These are phyloP conservation scores for Clonostachys byssicola DNA, from an alignment of 2,329 filamentous ascomycete genomes.

Conservation along the genomic window DNA sequence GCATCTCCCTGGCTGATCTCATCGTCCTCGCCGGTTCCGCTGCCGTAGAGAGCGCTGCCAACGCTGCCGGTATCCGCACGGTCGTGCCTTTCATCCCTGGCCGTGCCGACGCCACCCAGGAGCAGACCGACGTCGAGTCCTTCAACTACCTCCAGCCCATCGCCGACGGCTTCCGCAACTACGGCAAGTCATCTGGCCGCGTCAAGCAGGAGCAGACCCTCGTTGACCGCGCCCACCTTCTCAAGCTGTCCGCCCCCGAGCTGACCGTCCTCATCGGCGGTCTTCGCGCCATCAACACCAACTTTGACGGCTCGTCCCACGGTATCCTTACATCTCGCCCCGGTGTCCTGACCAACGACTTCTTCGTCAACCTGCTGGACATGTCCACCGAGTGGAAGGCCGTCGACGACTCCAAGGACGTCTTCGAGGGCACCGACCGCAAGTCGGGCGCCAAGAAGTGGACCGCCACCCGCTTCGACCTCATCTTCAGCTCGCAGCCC, in stretches of 20 bases:
- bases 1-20: constrained; percentile 73
- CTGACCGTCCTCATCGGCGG: constrained; percentile 68
- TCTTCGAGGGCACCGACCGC: constrained; percentile 61
- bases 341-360: constrained; percentile 72
- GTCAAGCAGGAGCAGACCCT: constrained; percentile 66
- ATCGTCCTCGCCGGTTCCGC: constrained; percentile 72
- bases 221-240: constrained; percentile 66
- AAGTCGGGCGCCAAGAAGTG: constrained; percentile 64
- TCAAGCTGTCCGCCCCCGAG: constrained; percentile 68
- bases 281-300: constrained; percentile 64
- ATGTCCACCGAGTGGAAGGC: constrained; percentile 55
- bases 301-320: constrained; percentile 64
- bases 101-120: constrained; percentile 66
- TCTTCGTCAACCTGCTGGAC: constrained; percentile 77
- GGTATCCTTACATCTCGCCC: constrained; percentile 67
- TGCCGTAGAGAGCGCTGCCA: constrained; percentile 68
- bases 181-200: constrained; percentile 56
- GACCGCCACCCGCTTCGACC: constrained; percentile 64
- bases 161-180: constrained; percentile 79
- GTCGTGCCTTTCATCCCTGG: constrained; percentile 70
- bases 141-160: constrained; percentile 63
- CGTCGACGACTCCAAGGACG: constrained; percentile 40
- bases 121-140: constrained; percentile 65
- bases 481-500: constrained; percentile 70
- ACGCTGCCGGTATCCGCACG: constrained; percentile 37